Evolutionary conservation across 495 filamentous ascomycete genomes (phyloP).

Genomic region (Penicillium fimorum): DNA sequence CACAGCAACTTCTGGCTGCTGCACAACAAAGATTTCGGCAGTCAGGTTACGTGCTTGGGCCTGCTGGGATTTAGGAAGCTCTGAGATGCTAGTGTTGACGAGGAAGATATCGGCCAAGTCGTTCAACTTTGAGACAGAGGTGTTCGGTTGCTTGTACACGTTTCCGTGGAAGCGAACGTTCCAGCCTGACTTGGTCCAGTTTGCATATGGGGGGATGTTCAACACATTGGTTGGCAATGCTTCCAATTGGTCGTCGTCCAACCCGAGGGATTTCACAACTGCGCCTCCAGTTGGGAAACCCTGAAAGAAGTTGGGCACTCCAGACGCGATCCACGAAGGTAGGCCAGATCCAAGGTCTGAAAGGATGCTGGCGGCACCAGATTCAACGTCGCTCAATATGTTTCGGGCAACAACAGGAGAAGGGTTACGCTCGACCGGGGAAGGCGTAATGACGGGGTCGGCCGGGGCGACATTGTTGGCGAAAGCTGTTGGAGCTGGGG

Average conservation of each 20-base stretch:
- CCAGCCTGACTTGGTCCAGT: conserved; percentile 76
- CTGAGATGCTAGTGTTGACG: conserved; percentile 56
- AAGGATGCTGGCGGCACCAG: conserved; percentile 40
- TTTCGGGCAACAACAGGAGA: conserved; percentile 29
- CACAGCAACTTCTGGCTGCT: conserved; percentile 62
- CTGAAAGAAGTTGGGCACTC: conserved; percentile 66
- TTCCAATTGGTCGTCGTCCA: conserved; percentile 54
- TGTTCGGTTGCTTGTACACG: conserved; percentile 73
- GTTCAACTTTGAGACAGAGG: conserved; percentile 58
- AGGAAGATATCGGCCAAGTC: conserved; percentile 69
- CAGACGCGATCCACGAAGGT: conserved; percentile 61
- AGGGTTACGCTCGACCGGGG: conserved; percentile 20
- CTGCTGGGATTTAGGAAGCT: conserved; percentile 57
- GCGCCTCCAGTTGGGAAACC: conserved; percentile 60
- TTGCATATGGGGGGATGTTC: conserved; percentile 75
- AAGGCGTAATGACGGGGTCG: conserved; percentile 22
- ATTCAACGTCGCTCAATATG: conserved; percentile 47
- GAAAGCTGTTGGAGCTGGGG: conserved; percentile 23
- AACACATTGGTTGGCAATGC: conserved; percentile 67
- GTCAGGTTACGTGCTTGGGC: conserved; percentile 71
- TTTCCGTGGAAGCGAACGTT: conserved; percentile 75
- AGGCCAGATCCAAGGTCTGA: conserved; percentile 46
- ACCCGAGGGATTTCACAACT: conserved; percentile 58
- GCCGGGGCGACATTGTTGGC: conserved; percentile 11
- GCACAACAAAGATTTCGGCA: conserved; percentile 66